These are phyloP conservation scores for Mucor piriformis DNA, from an alignment of 371 early-diverging fungal genomes.

Conservation along the genomic window DNA sequence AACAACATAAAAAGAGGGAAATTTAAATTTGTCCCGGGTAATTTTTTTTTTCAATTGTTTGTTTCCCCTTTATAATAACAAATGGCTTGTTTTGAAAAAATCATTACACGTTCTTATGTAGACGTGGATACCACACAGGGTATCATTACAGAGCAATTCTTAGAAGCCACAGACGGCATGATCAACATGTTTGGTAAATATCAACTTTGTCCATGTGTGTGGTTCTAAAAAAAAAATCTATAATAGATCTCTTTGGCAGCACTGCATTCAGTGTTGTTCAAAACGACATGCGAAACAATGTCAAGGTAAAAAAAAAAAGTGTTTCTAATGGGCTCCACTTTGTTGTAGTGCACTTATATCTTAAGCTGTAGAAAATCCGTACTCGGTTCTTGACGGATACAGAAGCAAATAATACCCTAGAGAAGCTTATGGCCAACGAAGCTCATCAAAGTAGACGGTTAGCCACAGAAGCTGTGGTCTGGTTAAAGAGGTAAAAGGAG, in stretches of 20 bases:
- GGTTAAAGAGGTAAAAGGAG: slow-evolving; percentile 78
- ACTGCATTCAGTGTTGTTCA: slow-evolving; percentile 85
- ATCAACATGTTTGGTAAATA: slow-evolving; percentile 84
- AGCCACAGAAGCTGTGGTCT: slow-evolving; percentile 91
- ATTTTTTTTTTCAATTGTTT: too few relatives aligned
- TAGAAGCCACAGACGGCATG: slow-evolving; percentile 87
- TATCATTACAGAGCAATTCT: slow-evolving; percentile 80
- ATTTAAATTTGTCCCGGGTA: too few relatives aligned
- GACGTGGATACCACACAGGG: slow-evolving; percentile 72
- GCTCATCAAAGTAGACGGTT: slow-evolving; percentile 72
- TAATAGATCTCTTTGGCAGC: slow-evolving; percentile 67
- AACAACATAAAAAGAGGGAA: too few relatives aligned
- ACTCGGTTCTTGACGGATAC: slow-evolving; percentile 68
- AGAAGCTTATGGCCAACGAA: slow-evolving; percentile 79
- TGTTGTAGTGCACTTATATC: too few relatives aligned
- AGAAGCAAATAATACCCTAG: slow-evolving; percentile 73
- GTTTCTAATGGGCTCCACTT: too few relatives aligned
- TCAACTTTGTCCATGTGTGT: background rate
- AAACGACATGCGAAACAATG: slow-evolving; percentile 89
- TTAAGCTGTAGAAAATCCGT: slow-evolving; percentile 86
- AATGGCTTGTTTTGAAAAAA: too few relatives aligned
- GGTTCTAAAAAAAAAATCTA: background rate
- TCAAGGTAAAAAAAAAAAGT: slow-evolving; percentile 37
- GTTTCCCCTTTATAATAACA: too few relatives aligned
- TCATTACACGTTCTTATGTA: too few relatives aligned